Evolutionary conservation across 2,329 filamentous ascomycete species (phyloP), one percentile per base, ranked within the genome.

Genomic region (Colletotrichum sp.): DNA sequence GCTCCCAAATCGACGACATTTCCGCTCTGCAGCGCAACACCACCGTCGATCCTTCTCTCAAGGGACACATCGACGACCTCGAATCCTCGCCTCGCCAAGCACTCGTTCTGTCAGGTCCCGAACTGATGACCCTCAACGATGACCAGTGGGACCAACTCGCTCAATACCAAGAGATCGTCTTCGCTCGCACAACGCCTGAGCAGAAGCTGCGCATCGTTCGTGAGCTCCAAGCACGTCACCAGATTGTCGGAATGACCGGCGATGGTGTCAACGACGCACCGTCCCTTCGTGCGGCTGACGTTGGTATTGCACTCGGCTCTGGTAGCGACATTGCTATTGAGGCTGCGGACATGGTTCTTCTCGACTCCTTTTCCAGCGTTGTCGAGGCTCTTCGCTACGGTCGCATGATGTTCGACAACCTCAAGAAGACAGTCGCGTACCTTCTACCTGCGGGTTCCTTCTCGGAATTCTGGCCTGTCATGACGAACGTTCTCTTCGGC

Each of bases 261-360:
- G 95, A 98, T 79, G 95, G 95, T 22, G 95, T 96, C 79, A 98
- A 98, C 80, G 95, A 98, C 81, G 94, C 95, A 0, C 95, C 95
- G 0, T 95, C 95, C 3, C 90, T 98, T 6, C 92, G 94, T 3
- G 92, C 93, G 1, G 95, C 95, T 19, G 95, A 98, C 79, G 92
- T 98, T 2, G 95, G 95, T 72, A 96, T 98, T 76, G 94, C 95
- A 2, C 92, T 98, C 79, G 94, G 94, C 2, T 93, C 92, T 1
- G 95, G 95, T 6, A 95, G 93, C 0, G 95, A 98, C 81, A 94
- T 98, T 44, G 95, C 95, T 6, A 92, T 97, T 78, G 94, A 94
- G 69, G 94, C 94, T 0, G 94, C 95, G 0, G 93, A 94, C 71
- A 97, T 98, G 88, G 93, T 98, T 30, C 89, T 98, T 3, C 89